A percentile compares a stretch with the other conserved stretches of the same genome.
Evolutionary conservation across 2,329 filamentous ascomycete species (phyloP).

Genomic region (Diaporthe ampelina): DNA sequence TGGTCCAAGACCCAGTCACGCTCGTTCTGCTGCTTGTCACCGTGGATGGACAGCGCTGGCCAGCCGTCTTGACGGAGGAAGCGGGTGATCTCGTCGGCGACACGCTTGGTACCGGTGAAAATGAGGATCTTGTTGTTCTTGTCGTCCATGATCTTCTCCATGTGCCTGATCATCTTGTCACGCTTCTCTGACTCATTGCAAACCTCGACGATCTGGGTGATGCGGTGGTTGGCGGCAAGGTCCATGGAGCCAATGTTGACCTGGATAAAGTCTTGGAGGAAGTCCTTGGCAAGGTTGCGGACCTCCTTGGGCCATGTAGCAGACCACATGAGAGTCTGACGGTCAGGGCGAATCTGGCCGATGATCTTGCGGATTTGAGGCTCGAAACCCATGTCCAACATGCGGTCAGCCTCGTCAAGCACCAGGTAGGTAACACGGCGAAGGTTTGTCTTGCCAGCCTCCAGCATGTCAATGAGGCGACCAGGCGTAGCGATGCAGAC

Average conservation of each 20-base stretch:
- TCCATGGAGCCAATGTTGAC: slow-evolving; percentile 99
- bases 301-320: slow-evolving; percentile 99
- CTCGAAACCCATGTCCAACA: slow-evolving; percentile 99
- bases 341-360: slow-evolving; percentile 94
- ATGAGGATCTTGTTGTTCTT: slow-evolving; percentile 95
- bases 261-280: slow-evolving; percentile 96
- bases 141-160: slow-evolving; percentile 98
- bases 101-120: slow-evolving; percentile 94
- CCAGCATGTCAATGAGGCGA: slow-evolving; percentile 98
- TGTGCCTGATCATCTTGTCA: slow-evolving; percentile 95
- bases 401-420: slow-evolving; percentile 98
- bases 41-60: slow-evolving; percentile 98
- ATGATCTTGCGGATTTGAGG: slow-evolving; percentile 99
- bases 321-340: slow-evolving; percentile 99
- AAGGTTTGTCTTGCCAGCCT: slow-evolving; percentile 97
- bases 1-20: slow-evolving; percentile 99
- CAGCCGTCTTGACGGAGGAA: slow-evolving; percentile 98
- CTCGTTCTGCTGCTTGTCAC: slow-evolving; percentile 99
- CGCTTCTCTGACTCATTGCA: slow-evolving; percentile 98
- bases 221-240: slow-evolving; percentile 95
- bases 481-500: slow-evolving; percentile 98
- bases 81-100: slow-evolving; percentile 97
- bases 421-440: slow-evolving; percentile 98
- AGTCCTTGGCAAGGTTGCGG: slow-evolving; percentile 89
- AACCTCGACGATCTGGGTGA: slow-evolving; percentile 97